A percentile compares a stretch with the other conserved stretches of the same genome.
Evolutionary conservation across 805 yeast species (phyloP).

Genomic region (Saccharomycopsis amapae): DNA sequence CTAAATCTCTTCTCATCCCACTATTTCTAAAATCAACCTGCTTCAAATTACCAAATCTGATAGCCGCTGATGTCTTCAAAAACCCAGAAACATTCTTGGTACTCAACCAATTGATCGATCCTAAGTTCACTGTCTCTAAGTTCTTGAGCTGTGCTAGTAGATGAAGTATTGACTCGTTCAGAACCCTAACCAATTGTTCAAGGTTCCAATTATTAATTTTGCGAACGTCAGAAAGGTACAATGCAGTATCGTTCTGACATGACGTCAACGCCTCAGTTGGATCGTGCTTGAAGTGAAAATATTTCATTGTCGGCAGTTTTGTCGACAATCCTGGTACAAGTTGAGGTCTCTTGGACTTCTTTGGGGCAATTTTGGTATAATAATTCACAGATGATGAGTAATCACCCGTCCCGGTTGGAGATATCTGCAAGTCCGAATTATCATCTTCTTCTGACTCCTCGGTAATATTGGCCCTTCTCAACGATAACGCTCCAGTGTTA

Average conservation of each 20-base stretch:
- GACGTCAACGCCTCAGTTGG: slow-evolving; percentile 2
- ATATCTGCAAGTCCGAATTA: too few relatives aligned
- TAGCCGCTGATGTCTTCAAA: slow-evolving; percentile 1
- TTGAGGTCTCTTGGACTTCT: too few relatives aligned
- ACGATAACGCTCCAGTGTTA: too few relatives aligned
- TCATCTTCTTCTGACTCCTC: slow-evolving; percentile 4
- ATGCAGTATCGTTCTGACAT: slow-evolving; percentile 8
- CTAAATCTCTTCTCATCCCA: slow-evolving; percentile 20
- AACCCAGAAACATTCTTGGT: slow-evolving; percentile 14
- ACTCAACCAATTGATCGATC: slow-evolving; percentile 14
- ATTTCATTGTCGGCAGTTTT: too few relatives aligned
- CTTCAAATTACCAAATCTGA: slow-evolving; percentile 6
- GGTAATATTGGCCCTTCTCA: too few relatives aligned
- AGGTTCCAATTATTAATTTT: slow-evolving; percentile 15
- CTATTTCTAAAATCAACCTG: slow-evolving; percentile 14
- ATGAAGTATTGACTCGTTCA: slow-evolving; percentile 8
- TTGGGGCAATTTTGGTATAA: too few relatives aligned
- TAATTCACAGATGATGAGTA: too few relatives aligned
- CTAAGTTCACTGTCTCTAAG: slow-evolving; percentile 5
- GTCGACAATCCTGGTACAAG: too few relatives aligned
- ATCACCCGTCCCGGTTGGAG: too few relatives aligned
- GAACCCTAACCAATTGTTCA: slow-evolving; percentile 14
- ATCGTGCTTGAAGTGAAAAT: neutral
- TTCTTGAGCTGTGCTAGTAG: slow-evolving; percentile 4
- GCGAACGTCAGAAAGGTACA: slow-evolving; percentile 17